These are phyloP conservation scores for Carex cristatella DNA, from an alignment of 176 grass and related monocot species.

Conservation along the genomic window DNA sequence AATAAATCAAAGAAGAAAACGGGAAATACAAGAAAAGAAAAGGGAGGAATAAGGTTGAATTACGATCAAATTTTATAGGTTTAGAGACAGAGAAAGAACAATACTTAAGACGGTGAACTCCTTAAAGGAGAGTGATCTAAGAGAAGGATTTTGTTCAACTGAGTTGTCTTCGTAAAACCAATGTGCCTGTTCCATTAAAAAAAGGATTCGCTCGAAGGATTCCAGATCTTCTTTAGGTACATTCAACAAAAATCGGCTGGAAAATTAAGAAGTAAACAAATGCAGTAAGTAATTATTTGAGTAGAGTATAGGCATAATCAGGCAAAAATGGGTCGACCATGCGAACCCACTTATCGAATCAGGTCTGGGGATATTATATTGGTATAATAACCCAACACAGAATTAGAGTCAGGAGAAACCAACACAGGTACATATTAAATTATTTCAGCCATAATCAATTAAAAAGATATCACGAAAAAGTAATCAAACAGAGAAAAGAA, in stretches of 20 bases:
- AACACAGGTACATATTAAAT: neutral
- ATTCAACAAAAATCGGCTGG: constrained; percentile 93
- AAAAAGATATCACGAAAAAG: neutral
- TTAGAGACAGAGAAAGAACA: neutral
- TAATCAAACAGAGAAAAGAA: neutral
- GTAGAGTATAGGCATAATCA: neutral
- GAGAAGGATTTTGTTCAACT: constrained; percentile 73
- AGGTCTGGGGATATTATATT: neutral
- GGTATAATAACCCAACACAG: neutral
- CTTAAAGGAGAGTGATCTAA: constrained; percentile 96
- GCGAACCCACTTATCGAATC: neutral
- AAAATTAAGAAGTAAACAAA: neutral
- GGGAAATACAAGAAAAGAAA: neutral
- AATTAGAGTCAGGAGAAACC: constrained; percentile 20
- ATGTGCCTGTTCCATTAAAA: constrained; percentile 91
- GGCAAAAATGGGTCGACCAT: neutral
- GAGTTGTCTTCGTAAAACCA: constrained; percentile 99
- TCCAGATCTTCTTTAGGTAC: constrained; percentile 94
- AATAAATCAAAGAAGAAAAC: neutral
- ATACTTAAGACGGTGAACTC: constrained; percentile 91
- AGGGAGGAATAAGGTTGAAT: neutral
- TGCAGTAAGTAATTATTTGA: neutral
- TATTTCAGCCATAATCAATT: neutral
- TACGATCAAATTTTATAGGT: neutral
- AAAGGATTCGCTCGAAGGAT: constrained; percentile 94